phyloP scores from a whole-genome alignment of 495 filamentous ascomycete genomes.

The Cairneyella variabilis region DNA sequence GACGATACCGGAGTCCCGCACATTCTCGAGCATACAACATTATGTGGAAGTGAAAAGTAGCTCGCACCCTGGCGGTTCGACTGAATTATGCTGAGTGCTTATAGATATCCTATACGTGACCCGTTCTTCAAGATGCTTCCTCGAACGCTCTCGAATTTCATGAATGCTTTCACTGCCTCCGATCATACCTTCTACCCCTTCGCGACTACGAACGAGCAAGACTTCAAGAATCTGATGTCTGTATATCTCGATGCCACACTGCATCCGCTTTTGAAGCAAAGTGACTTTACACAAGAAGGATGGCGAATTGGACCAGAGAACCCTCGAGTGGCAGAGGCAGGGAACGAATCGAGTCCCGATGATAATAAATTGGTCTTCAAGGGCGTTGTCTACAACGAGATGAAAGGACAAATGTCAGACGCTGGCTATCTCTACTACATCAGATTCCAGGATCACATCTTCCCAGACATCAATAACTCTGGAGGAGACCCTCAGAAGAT shows the following conservation, averaged over 20 bases:
- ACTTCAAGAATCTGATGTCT: slow-evolving; percentile 92
- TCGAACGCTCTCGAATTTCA: slow-evolving; percentile 94
- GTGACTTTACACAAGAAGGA: slow-evolving; percentile 95
- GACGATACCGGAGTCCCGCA: slow-evolving; percentile 96
- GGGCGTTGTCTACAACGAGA: slow-evolving; percentile 98
- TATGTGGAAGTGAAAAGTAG: slow-evolving; percentile 95
- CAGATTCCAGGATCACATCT: slow-evolving; percentile 88
- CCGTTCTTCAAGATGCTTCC: slow-evolving; percentile 99
- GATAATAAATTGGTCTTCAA: slow-evolving; percentile 80
- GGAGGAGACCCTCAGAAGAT: slow-evolving; percentile 95
- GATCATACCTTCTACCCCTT: slow-evolving; percentile 99
- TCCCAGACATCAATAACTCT: slow-evolving; percentile 90
- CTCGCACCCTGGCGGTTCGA: slow-evolving; percentile 9
- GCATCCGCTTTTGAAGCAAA: slow-evolving; percentile 77
- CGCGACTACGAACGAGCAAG: slow-evolving; percentile 92
- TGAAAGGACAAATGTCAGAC: slow-evolving; percentile 99
- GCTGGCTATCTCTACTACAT: slow-evolving; percentile 95
- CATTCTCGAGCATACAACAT: slow-evolving; percentile 93
- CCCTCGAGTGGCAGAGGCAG: slow-evolving; percentile 50
- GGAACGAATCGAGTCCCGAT: slow-evolving; percentile 33
- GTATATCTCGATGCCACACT: slow-evolving; percentile 96
- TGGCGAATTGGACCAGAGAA: slow-evolving; percentile 95
- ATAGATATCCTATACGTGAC: slow-evolving; percentile 89
- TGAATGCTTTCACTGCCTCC: slow-evolving; percentile 96
- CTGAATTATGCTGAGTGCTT: slow-evolving; percentile 18